Evolutionary conservation across 2,329 filamentous ascomycete species (phyloP).

Genomic region (Penicillium sp.): DNA sequence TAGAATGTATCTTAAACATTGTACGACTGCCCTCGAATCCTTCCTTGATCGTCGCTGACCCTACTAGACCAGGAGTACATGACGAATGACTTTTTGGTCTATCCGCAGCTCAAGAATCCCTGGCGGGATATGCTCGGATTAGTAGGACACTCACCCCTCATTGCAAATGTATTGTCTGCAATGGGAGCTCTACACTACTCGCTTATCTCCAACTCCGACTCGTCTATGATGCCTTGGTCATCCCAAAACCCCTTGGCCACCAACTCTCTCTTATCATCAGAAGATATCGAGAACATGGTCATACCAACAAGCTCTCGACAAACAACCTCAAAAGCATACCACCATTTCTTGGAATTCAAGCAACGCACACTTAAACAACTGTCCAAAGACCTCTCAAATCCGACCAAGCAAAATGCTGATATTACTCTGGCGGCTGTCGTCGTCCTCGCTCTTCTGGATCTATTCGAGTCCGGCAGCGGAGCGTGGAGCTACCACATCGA

Average conservation of each 20-base stretch:
- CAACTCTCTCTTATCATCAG: constrained; percentile 19
- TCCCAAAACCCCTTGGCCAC: constrained; percentile 16
- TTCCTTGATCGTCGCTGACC: constrained; percentile 15
- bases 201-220: constrained; percentile 38
- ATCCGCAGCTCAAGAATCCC: constrained; percentile 49
- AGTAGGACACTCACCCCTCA: constrained; percentile 45
- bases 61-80: constrained; percentile 38
- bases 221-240: constrained; percentile 35
- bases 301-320: constrained; percentile 31
- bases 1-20: constrained; percentile 50
- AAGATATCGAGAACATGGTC: constrained; percentile 31
- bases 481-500: constrained; percentile 54
- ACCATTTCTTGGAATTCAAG: constrained; percentile 48
- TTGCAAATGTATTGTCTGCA: constrained; percentile 49
- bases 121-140: constrained; percentile 51
- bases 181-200: constrained; percentile 51
- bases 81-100: constrained; percentile 48
- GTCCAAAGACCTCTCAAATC: constrained; percentile 32
- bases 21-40: constrained; percentile 26
- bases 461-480: constrained; percentile 52
- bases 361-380: constrained; percentile 49
- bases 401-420: constrained; percentile 39
- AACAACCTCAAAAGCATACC: constrained; percentile 38
- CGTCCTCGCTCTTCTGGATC: constrained; percentile 51
- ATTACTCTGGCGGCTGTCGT: constrained; percentile 48